Base-by-base conservation (phyloP, 768 basidiomycete genomes). In the Thelephora aurantiotincta region DNA sequence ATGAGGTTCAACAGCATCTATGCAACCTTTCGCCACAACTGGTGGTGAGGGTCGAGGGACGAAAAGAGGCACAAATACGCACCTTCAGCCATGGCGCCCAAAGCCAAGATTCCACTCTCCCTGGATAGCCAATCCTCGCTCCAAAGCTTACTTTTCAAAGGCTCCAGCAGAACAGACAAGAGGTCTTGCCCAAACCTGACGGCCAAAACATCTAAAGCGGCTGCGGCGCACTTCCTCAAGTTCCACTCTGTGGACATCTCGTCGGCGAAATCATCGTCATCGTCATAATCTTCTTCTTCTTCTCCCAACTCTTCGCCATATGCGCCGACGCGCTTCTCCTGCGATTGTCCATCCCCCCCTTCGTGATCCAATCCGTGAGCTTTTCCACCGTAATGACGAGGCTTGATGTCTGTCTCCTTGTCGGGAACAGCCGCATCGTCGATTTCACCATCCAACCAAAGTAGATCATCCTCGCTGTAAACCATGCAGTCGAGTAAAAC, bases 41-140 rank as follows among this genome's bases (percentile, higher is more conserved):
- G 34, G 35, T 34, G 11, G 14, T 37, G 14, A 33, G 36, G 54
- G 33, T 43, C 20, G 23, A 1, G 23, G 13, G 7, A 6, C 14
- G 33, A 48, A 20, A 35, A 37, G 36, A 13, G 44, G 19, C 12
- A 5, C 47, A 23, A 16, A 34, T 23, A 65, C 73, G 50, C 54
- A 90, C 93, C 94, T 73, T 99, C 96, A 5, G 96, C 96, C 79
- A 99, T 94, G 6, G 96, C 96, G 43, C 96, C 96, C 48, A 99
- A 65, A 1, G 96, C 96, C 49, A 99, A 68, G 52, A 99, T 93
- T 14, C 88, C 93, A 55, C 91, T 91, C 68, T 99, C 96, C 56
- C 90, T 70, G 59, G 96, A 83, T 54, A 92, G 65, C 96, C 96
- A 99, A 53, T 96, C 91, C 22, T 66, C 60, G 56, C 82, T 88